A percentile compares a stretch with the other conserved stretches of the same genome.
Conservation (phyloP, 768 basidiomycete genomes). For the Grammothele lineata region DNA sequence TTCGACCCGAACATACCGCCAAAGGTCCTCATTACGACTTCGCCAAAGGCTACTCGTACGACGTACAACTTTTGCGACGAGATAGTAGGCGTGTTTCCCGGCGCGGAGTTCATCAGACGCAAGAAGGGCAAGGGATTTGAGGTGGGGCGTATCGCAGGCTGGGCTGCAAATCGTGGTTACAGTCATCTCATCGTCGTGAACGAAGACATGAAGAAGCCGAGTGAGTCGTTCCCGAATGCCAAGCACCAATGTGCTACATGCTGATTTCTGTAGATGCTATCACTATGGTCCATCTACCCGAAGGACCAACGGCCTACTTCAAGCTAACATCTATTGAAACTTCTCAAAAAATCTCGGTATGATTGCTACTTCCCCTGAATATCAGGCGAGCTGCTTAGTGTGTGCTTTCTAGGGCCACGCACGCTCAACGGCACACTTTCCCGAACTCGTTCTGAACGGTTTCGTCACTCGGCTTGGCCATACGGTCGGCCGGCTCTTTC, state of each 20-base stretch:
- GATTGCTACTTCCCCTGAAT: too few relatives aligned
- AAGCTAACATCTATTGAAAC: conserved; percentile 86
- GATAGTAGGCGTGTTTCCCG: conserved; percentile 83
- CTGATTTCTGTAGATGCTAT: conserved; percentile 83
- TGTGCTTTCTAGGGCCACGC: conserved; percentile 70
- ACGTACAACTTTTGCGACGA: conserved; percentile 95
- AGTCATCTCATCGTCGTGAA: conserved; percentile 90
- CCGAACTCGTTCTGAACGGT: conserved; percentile 92
- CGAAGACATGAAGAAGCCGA: conserved; percentile 91
- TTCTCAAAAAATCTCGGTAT: conserved; percentile 80
- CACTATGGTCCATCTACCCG: conserved; percentile 85
- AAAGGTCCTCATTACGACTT: conserved; percentile 89
- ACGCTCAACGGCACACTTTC: conserved; percentile 85
- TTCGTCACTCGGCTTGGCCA: conserved; percentile 94
- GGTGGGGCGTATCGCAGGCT: conserved; percentile 84
- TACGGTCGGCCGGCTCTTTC: conserved; percentile 91
- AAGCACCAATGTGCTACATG: not conserved
- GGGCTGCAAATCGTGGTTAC: conserved; percentile 88
- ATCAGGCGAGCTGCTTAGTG: too few relatives aligned
- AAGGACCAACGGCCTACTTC: conserved; percentile 94
- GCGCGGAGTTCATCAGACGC: conserved; percentile 82
- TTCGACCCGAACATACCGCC: conserved; percentile 72
- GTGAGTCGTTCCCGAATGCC: conserved; percentile 49
- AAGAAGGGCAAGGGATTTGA: conserved; percentile 91
- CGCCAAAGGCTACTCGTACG: conserved; percentile 77